Percentiles rank a stretch among this genome's conserved stretches.
These are phyloP conservation scores for Starmera caribaea DNA, from an alignment of 805 yeast species.

Conservation along the genomic window DNA sequence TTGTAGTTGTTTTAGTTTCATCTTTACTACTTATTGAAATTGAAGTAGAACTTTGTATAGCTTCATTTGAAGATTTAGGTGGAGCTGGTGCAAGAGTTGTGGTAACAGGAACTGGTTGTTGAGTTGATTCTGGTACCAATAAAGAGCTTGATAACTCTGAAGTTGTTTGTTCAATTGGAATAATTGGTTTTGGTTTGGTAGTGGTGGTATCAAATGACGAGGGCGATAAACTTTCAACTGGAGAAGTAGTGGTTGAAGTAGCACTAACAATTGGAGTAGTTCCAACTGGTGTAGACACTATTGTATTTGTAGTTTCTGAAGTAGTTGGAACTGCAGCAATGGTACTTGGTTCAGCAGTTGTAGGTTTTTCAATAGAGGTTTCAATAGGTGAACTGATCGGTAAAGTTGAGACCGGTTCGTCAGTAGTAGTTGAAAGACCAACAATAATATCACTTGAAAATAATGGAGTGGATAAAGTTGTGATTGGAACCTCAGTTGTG, in stretches of 20 bases:
- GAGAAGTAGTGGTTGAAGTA: neutral
- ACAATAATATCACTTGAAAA: too few species aligned
- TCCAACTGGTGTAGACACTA: neutral
- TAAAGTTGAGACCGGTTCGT: too few species aligned
- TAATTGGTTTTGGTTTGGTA: neutral
- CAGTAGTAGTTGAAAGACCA: too few species aligned
- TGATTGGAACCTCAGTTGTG: neutral
- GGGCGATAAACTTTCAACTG: neutral
- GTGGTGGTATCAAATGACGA: neutral
- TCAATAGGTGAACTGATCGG: too few species aligned
- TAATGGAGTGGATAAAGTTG: too few species aligned
- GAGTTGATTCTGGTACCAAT: constrained; percentile 3
- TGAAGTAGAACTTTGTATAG: neutral
- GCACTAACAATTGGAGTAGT: neutral
- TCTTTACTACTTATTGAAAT: neutral
- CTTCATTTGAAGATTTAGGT: constrained; percentile 2
- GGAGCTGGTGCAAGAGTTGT: constrained; percentile 4
- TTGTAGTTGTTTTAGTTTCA: constrained; percentile 9
- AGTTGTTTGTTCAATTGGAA: neutral
- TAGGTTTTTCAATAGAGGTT: neutral
- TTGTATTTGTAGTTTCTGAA: neutral
- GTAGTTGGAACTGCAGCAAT: neutral
- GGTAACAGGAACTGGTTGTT: constrained; percentile 14
- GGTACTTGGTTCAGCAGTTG: neutral
- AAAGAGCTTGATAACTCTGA: neutral